Percentiles rank a stretch among this genome's conserved stretches.
phyloP scores from a whole-genome alignment of 2,329 filamentous ascomycete genomes.

The Trichoderma cornu-damae region DNA sequence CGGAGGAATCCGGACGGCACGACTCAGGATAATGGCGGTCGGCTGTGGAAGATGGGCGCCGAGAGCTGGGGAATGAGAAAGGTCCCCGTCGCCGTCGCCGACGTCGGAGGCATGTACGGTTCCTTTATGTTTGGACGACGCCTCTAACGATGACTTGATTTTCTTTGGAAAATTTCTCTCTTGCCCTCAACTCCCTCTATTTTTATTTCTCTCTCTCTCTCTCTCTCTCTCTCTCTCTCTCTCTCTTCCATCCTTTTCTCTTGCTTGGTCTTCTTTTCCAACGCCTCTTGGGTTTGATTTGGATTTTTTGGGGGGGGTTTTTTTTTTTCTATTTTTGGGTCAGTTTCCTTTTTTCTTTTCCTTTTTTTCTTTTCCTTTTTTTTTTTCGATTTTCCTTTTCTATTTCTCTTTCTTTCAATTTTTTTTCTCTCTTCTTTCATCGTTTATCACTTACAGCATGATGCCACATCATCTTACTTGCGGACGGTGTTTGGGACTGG shows the following conservation, averaged over 20 bases:
- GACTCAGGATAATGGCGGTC: conserved; percentile 43
- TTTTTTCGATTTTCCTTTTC: neutral
- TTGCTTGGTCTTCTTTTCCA: neutral
- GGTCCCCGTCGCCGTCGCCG: conserved; percentile 82
- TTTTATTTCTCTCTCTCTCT: too few species aligned
- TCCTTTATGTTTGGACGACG: conserved; percentile 59
- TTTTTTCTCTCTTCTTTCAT: neutral
- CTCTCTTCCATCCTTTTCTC: too few species aligned
- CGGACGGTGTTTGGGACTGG: conserved; percentile 18
- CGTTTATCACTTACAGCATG: neutral
- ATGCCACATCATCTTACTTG: conserved; percentile 6
- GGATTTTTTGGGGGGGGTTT: neutral
- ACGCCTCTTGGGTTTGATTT: neutral
- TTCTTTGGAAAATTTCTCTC: too few species aligned
- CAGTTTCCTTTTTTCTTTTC: neutral
- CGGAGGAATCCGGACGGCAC: conserved; percentile 39
- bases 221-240: too few species aligned
- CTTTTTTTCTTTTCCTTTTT: neutral
- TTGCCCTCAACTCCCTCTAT: too few species aligned
- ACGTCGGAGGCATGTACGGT: conserved; percentile 93
- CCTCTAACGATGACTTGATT: conserved; percentile 34
- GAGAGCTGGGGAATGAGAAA: conserved; percentile 84
- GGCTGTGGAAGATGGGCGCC: conserved; percentile 79
- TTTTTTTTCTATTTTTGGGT: neutral
- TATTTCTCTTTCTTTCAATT: neutral